Evolutionary conservation across 2,329 filamentous ascomycete genomes (phyloP), one percentile per base, ranked within the genome.

Genomic region (Hypomyces perniciosus): DNA sequence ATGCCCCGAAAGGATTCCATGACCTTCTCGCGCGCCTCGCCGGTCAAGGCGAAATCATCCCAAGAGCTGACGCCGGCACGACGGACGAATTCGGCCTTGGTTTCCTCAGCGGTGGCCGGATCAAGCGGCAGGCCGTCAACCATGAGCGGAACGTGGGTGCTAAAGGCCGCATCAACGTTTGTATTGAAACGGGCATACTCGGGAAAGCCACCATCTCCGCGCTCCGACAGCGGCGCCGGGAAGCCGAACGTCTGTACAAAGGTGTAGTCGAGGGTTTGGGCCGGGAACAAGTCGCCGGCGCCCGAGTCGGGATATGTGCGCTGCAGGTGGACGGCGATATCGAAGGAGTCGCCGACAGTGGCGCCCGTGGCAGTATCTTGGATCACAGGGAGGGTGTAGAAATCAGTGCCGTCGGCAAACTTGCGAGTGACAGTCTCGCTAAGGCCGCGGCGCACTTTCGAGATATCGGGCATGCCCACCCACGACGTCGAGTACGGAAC

Each of bases 281-380:
- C 44, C 0, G 75, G 75, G 57, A 84, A 79, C 2, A 85, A 68
- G 42, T 72, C 62, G 1, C 72, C 71, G 1, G 60, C 67, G 1
- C 74, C 74, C 0, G 71, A 62, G 30, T 63, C 51, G 0, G 79
- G 78, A 49, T 78, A 82, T 0, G 62, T 70, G 1, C 72, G 65
- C 27, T 85, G 74, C 2, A 86, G 70, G 57, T 84, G 78, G 28
- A 75, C 64, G 6, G 83, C 83, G 53, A 86, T 86, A 47, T 85
- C 83, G 59, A 84, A 83, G 2, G 81, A 80, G 65, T 86, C 83
- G 5, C 83, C 83, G 3, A 85, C 50, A 0, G 69, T 46, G 1
- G 64, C 52, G 5, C 59, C 60, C 0, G 72, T 75, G 13, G 58
- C 50, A 0, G 68, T 61, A 46, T 84, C 78, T 1, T 67, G 57